A percentile compares a stretch with the other conserved stretches of the same genome.
Conservation (phyloP, 768 basidiomycete genomes). For the Panaeolus papilionaceus region DNA sequence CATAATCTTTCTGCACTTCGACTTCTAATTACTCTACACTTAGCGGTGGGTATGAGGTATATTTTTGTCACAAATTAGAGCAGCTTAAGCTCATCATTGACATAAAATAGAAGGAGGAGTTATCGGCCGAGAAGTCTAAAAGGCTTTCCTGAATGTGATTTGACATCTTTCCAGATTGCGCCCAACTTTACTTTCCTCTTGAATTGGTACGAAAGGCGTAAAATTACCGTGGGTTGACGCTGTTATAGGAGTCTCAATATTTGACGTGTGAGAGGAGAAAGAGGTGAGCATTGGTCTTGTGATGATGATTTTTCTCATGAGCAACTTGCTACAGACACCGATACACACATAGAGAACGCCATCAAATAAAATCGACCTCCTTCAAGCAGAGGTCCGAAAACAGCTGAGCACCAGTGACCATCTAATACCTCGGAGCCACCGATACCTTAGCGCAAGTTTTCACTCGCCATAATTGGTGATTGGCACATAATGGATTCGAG, state of each 20-base stretch:
- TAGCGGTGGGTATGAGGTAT: neutral
- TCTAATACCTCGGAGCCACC: neutral
- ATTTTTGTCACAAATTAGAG: neutral
- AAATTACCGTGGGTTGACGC: neutral
- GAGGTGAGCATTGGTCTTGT: neutral
- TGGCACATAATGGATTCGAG: neutral
- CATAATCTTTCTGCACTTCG: neutral
- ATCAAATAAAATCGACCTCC: neutral
- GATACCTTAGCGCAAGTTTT: neutral
- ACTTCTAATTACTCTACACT: neutral
- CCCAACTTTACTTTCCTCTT: neutral
- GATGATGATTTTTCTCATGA: conserved; percentile 1
- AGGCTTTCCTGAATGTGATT: neutral
- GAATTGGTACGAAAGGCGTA: neutral
- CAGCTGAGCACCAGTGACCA: neutral
- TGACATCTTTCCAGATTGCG: neutral
- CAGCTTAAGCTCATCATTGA: neutral
- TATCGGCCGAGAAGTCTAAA: conserved; percentile 13
- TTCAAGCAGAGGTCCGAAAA: neutral
- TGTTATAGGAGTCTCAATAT: neutral
- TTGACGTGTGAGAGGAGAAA: conserved; percentile 2
- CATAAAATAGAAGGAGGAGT: neutral
- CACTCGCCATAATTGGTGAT: neutral
- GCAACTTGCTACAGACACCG: neutral
- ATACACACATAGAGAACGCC: neutral